phyloP scores from a whole-genome alignment of 2,329 filamentous ascomycete species.

The Botryotinia convoluta region DNA sequence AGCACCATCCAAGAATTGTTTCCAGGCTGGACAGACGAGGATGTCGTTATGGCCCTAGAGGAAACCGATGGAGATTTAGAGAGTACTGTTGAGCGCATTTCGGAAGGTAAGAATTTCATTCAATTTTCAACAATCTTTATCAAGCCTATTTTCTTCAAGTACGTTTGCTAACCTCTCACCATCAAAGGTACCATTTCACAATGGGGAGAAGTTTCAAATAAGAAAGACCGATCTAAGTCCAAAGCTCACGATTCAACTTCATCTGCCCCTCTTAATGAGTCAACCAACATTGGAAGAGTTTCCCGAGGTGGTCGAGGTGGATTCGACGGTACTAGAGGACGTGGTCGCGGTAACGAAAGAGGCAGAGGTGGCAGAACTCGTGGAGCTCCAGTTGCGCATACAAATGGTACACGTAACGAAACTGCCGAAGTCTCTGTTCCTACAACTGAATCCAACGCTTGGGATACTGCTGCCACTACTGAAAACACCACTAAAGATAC shows the following conservation, averaged over 20 bases:
- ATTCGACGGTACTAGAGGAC: slow-evolving; percentile 59
- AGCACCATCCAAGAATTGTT: slow-evolving; percentile 87
- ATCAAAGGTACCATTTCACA: slow-evolving; percentile 69
- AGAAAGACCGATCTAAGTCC: slow-evolving; percentile 69
- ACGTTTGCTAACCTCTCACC: slow-evolving; percentile 18
- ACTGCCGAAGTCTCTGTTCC: slow-evolving; percentile 59
- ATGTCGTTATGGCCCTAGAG: slow-evolving; percentile 87
- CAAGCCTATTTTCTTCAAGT: neutral
- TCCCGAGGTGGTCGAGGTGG: slow-evolving; percentile 58
- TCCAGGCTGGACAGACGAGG: slow-evolving; percentile 91
- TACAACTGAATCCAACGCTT: slow-evolving; percentile 66
- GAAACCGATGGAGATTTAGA: slow-evolving; percentile 81
- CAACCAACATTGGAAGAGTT: slow-evolving; percentile 46
- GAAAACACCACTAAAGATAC: slow-evolving; percentile 25
- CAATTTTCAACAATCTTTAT: neutral
- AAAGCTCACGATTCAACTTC: slow-evolving; percentile 59
- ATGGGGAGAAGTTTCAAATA: slow-evolving; percentile 82
- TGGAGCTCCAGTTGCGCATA: slow-evolving; percentile 58
- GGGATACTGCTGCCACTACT: slow-evolving; percentile 50
- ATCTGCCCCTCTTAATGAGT: slow-evolving; percentile 52
- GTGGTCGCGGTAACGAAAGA: slow-evolving; percentile 61
- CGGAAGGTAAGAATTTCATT: slow-evolving; percentile 59
- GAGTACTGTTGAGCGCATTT: slow-evolving; percentile 72
- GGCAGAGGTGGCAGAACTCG: slow-evolving; percentile 57
- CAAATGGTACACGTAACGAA: slow-evolving; percentile 63